Conservation (phyloP, 1,139 yeast genomes). For the Yamadazyma friedrichii region DNA sequence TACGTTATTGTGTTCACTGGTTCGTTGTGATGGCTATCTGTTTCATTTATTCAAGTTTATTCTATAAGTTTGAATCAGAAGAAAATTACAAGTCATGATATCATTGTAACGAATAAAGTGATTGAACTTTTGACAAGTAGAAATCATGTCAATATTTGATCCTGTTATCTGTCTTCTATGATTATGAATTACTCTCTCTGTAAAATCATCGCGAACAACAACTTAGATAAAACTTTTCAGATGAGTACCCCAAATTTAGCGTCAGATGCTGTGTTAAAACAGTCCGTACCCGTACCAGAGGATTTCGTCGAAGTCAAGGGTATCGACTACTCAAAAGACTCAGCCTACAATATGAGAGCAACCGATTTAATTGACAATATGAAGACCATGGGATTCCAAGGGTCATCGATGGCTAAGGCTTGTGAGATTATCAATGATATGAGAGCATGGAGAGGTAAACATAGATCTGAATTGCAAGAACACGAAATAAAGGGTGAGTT, state of each 20-base stretch:
- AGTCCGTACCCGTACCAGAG: conserved; percentile 83
- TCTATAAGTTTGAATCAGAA: no score
- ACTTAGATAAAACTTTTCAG: not conserved
- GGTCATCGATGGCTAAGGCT: conserved; percentile 78
- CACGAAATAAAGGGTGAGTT: conserved; percentile 70
- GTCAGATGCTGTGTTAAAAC: conserved; percentile 85
- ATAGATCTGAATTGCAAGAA: conserved; percentile 60
- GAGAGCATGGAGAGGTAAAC: conserved; percentile 90
- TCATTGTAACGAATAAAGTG: no score
- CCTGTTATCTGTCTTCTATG: no score
- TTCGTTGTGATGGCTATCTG: no score
- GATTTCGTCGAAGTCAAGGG: conserved; percentile 78
- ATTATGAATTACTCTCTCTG: no score
- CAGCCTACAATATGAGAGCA: conserved; percentile 71
- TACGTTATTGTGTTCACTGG: no score
- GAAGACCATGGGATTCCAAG: conserved; percentile 98
- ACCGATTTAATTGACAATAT: conserved; percentile 74
- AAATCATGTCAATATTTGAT: no score
- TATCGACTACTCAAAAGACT: conserved; percentile 78
- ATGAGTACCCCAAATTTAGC: conserved; percentile 54
- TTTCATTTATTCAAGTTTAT: no score
- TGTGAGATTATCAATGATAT: conserved; percentile 89
- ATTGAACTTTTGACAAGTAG: no score
- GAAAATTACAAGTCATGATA: no score
- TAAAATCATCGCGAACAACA: no score